Conservation (phyloP, 106 monocot species). For the Dioscorea zingiberensis region DNA sequence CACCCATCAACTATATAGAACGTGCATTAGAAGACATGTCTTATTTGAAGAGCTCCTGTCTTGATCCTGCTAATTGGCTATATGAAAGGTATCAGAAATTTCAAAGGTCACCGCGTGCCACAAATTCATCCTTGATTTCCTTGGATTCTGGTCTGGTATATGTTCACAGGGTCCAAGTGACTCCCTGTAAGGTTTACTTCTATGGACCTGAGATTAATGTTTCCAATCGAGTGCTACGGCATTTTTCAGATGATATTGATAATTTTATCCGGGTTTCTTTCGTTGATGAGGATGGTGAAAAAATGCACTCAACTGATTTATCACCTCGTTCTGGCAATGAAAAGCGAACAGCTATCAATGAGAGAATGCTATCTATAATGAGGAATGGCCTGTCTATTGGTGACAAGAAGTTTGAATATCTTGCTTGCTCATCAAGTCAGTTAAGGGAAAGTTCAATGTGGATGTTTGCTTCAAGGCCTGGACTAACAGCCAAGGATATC, state of each 20-base stretch:
- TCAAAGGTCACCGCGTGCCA: conserved; percentile 4
- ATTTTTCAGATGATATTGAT: conserved; percentile 43
- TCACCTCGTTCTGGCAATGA: conserved; percentile 17
- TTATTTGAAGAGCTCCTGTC: conserved; percentile 45
- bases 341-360: conserved; percentile 54
- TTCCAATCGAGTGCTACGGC: conserved; percentile 80
- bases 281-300: conserved; percentile 78
- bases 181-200: conserved; percentile 83
- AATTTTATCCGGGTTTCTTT: conserved; percentile 84
- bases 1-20: conserved; percentile 39
- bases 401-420: conserved; percentile 81
- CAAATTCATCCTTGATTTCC: conserved; percentile 30
- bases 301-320: conserved; percentile 60
- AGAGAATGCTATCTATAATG: conserved; percentile 54
- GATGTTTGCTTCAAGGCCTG: conserved; percentile 85
- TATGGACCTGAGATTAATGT: conserved; percentile 82
- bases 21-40: conserved; percentile 61
- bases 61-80: conserved; percentile 61
- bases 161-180: conserved; percentile 75
- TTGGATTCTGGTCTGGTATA: conserved; percentile 76
- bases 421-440: conserved; percentile 94
- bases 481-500: conserved; percentile 42
- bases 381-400: conserved; percentile 69
- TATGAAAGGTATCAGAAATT: conserved; percentile 31
- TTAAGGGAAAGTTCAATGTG: conserved; percentile 79